Conservation (phyloP, 2,329 filamentous ascomycete species). For the Plenodomus biglobosus region DNA sequence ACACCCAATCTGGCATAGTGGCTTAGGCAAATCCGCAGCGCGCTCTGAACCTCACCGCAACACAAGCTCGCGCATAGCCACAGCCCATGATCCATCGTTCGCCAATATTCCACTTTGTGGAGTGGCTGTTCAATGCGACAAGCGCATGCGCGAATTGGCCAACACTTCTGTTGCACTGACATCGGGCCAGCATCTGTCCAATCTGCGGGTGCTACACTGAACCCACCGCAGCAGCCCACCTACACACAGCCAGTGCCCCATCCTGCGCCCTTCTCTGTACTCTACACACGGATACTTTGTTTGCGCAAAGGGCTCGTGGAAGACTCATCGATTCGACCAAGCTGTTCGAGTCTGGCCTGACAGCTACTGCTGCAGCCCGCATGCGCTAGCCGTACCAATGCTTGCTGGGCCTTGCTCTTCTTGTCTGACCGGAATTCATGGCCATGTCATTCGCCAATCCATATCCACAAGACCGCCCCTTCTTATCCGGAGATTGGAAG, state of each 20-base stretch:
- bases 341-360: constrained; percentile 16
- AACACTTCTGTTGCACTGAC: constrained; percentile 6
- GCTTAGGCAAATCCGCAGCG: constrained; percentile 24
- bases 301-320: constrained; percentile 11
- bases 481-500: constrained; percentile 14
- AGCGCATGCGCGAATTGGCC: constrained; percentile 4
- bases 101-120: constrained; percentile 12
- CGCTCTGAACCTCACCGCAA: constrained; percentile 23
- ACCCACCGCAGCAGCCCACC: not conserved
- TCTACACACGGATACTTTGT: not conserved
- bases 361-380: constrained; percentile 19
- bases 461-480: constrained; percentile 5
- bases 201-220: not conserved
- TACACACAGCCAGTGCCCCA: constrained; percentile 1
- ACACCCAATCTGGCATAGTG: constrained; percentile 11
- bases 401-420: constrained; percentile 27
- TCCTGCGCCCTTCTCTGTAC: constrained; percentile 3
- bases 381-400: constrained; percentile 21
- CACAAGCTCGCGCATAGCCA: constrained; percentile 26
- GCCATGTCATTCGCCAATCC: constrained; percentile 25
- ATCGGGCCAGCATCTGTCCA: not conserved
- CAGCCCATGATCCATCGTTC: constrained; percentile 7
- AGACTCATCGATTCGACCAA: constrained; percentile 23
- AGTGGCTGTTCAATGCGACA: constrained; percentile 14
- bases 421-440: constrained; percentile 37